Evolutionary conservation across 2,329 filamentous ascomycete species (phyloP), one percentile per base, ranked within the genome.

Genomic region (Clonostachys chloroleuca): DNA sequence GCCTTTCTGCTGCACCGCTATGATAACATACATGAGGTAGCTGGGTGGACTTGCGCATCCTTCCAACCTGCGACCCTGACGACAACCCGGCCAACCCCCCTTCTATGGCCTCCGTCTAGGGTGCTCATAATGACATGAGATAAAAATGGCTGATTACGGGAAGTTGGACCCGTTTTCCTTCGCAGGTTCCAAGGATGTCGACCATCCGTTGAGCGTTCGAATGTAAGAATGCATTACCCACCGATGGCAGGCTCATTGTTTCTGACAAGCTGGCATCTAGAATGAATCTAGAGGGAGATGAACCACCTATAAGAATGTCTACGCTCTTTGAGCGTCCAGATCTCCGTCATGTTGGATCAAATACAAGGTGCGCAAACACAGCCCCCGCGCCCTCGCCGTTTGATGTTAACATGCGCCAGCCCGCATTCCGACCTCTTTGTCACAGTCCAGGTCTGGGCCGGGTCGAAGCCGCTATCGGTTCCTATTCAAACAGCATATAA

Each of bases 141-240:
- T 18, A 34, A 48, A 42, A 49, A 69, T 69, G 65, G 48, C 63
- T 54, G 65, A 68, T 51, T 67, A 66, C 58, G 66, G 64, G 56
- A 64, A 62, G 49, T 96, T 96, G 90, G 94, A 99, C 70, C 87
- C 92, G 45, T 96, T 96, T 69, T 95, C 92, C 33, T 97, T 97
- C 73, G 92, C 90, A 56, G 89, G 85, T 61, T 96, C 94, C 50
- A 87, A 90, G 54, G 84, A 89, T 66, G 77, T 97, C 57, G 79
- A 90, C 57, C 81, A 92, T 54, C 83, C 87, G 17, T 75, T 86
- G 56, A 82, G 74, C 68, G 73, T 86, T 58, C 80, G 81, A 65
- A 83, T 87, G 81, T 83, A 59, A 54, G 74, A 30, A 30, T 10
- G 8, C 9, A 30, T 24, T 41, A 12, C 14, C 35, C 30, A 17